Conservation (phyloP, 371 early-diverging fungal genomes). For the Lichtheimia ornata region DNA sequence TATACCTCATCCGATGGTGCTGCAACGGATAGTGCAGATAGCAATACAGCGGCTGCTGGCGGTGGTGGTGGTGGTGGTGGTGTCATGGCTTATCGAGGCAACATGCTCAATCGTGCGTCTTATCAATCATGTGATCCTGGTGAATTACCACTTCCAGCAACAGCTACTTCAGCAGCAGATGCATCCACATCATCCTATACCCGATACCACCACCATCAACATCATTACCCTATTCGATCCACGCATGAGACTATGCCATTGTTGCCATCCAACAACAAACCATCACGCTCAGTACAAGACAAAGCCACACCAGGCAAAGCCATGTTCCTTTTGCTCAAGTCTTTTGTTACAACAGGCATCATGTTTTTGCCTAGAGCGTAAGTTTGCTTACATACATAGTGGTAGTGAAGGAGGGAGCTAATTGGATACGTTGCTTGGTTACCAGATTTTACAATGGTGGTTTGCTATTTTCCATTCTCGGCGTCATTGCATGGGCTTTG, state of each 20-base stretch:
- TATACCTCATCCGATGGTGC: neutral
- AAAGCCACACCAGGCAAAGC: constrained; percentile 80
- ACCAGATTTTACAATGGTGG: constrained; percentile 69
- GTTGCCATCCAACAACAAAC: constrained; percentile 40
- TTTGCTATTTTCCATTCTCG: constrained; percentile 59
- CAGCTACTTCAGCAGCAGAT: neutral
- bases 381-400: constrained; percentile 12
- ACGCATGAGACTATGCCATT: constrained; percentile 59
- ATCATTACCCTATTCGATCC: constrained; percentile 33
- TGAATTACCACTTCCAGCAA: constrained; percentile 10
- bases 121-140: constrained; percentile 20
- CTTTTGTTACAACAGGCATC: constrained; percentile 84
- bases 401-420: neutral
- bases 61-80: constrained; percentile 17
- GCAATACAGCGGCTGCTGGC: constrained; percentile 8
- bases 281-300: constrained; percentile 58
- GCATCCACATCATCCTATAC: neutral
- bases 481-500: constrained; percentile 55
- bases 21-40: neutral
- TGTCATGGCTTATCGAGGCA: constrained; percentile 31
- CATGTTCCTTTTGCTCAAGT: constrained; percentile 82
- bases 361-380: constrained; percentile 81
- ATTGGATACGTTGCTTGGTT: neutral
- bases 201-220: constrained; percentile 17
- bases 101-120: constrained; percentile 27